A percentile compares a stretch with the other conserved stretches of the same genome.
phyloP scores from a whole-genome alignment of 257 asterid species.

The Apocynum venetum region DNA sequence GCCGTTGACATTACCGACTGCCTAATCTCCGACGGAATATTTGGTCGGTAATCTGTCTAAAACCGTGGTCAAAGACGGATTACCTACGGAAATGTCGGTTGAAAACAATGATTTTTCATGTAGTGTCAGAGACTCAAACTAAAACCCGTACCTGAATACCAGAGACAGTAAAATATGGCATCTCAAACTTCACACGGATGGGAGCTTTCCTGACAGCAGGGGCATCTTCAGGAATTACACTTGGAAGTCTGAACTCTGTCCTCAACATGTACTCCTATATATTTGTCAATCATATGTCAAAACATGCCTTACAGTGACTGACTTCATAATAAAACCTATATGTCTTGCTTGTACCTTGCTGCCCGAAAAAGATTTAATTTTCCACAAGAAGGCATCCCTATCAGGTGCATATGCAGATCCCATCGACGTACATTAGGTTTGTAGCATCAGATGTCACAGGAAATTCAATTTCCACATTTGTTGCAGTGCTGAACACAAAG shows the following conservation, averaged over 20 bases:
- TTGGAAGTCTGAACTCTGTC: slow-evolving; percentile 48
- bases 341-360: slow-evolving; percentile 29
- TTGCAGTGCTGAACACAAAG: slow-evolving; percentile 42
- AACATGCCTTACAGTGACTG: not conserved
- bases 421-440: slow-evolving; percentile 37
- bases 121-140: not conserved
- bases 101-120: too few species aligned
- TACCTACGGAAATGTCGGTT: too few species aligned
- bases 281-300: not conserved
- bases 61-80: too few species aligned
- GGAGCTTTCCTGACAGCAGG: slow-evolving; percentile 51
- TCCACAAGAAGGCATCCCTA: slow-evolving; percentile 44
- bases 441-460: slow-evolving; percentile 50
- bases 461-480: slow-evolving; percentile 48
- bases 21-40: too few species aligned
- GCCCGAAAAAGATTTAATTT: slow-evolving; percentile 50
- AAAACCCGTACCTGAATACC: slow-evolving; percentile 37
- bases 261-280: slow-evolving; percentile 41
- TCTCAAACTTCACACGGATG: slow-evolving; percentile 45
- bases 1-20: too few species aligned
- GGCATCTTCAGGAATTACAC: slow-evolving; percentile 39
- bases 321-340: not conserved
- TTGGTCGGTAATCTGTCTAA: too few species aligned
- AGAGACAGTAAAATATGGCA: slow-evolving; percentile 50
- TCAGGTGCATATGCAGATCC: slow-evolving; percentile 56